Evolutionary conservation across 2,329 filamentous ascomycete species (phyloP).

Genomic region (Fusarium anguioides): DNA sequence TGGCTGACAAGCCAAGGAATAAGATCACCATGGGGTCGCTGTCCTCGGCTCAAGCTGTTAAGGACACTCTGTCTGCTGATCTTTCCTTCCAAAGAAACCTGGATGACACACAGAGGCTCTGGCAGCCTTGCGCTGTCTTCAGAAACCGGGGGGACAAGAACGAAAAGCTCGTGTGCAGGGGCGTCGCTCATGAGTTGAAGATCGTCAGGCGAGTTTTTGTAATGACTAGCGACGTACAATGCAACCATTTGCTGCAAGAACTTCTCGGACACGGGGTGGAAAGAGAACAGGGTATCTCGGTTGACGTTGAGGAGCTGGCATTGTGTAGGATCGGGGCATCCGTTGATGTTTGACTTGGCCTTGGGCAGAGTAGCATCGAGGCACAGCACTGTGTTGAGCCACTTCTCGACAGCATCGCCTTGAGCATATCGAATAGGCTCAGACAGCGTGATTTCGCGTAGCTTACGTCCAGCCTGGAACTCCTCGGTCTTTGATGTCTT

Average conservation of each 20-base stretch:
- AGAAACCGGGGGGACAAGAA: conserved; percentile 86
- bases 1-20: conserved; percentile 98
- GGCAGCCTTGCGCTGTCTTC: conserved; percentile 83
- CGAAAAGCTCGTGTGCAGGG: conserved; percentile 94
- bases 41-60: conserved; percentile 87
- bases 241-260: conserved; percentile 99
- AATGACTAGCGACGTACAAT: conserved; percentile 95
- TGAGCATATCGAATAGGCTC: conserved; percentile 96
- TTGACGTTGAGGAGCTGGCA: conserved; percentile 96
- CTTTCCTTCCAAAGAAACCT: conserved; percentile 92
- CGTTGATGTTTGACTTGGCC: conserved; percentile 76
- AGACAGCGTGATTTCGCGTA: conserved; percentile 90
- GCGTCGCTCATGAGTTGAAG: conserved; percentile 99
- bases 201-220: conserved; percentile 98
- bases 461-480: conserved; percentile 75
- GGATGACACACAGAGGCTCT: conserved; percentile 93
- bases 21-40: conserved; percentile 88
- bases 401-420: conserved; percentile 92
- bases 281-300: conserved; percentile 96
- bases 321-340: conserved; percentile 88
- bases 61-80: conserved; percentile 95
- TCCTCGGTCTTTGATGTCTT: conserved; percentile 74
- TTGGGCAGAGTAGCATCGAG: conserved; percentile 91
- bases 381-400: conserved; percentile 94
- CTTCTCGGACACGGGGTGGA: conserved; percentile 95